Conservation (phyloP, 768 basidiomycete genomes). For the Lepiota subincarnata region DNA sequence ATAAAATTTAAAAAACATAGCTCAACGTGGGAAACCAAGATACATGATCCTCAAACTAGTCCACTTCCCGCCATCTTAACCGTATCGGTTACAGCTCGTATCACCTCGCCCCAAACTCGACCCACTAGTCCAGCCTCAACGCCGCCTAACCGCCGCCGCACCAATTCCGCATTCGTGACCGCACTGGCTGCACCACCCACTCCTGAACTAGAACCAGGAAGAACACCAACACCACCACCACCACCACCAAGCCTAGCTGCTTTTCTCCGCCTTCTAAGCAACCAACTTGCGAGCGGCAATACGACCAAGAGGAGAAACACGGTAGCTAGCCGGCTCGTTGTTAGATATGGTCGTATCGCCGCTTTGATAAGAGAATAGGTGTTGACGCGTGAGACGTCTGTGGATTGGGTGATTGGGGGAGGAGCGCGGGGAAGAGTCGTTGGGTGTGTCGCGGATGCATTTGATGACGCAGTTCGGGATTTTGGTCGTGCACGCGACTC, state of each 20-base stretch:
- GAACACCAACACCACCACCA: no score
- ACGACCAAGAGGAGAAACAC: constrained; percentile 45
- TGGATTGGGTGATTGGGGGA: constrained; percentile 19
- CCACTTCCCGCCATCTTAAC: constrained; percentile 76
- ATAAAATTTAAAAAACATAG: no score
- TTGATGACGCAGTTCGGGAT: constrained; percentile 19
- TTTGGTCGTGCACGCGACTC: constrained; percentile 20
- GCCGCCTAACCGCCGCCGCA: constrained; percentile 49
- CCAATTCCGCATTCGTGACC: constrained; percentile 46
- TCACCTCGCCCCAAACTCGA: constrained; percentile 46
- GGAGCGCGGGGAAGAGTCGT: constrained; percentile 21
- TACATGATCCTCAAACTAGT: constrained; percentile 49
- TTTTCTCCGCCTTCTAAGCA: constrained; percentile 47
- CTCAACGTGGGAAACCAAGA: no score
- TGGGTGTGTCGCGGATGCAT: constrained; percentile 12
- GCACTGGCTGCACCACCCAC: constrained; percentile 13
- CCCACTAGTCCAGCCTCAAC: constrained; percentile 31
- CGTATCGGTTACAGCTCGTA: constrained; percentile 58
- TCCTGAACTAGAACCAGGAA: constrained; percentile 13
- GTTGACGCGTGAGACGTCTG: constrained; percentile 19
- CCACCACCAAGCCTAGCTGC: constrained; percentile 20
- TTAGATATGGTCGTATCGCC: constrained; percentile 45
- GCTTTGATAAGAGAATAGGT: constrained; percentile 44
- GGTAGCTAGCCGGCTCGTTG: constrained; percentile 42
- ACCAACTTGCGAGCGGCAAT: constrained; percentile 41